Conservation (phyloP, 2,329 filamentous ascomycete species). For the Colletotrichum lini region DNA sequence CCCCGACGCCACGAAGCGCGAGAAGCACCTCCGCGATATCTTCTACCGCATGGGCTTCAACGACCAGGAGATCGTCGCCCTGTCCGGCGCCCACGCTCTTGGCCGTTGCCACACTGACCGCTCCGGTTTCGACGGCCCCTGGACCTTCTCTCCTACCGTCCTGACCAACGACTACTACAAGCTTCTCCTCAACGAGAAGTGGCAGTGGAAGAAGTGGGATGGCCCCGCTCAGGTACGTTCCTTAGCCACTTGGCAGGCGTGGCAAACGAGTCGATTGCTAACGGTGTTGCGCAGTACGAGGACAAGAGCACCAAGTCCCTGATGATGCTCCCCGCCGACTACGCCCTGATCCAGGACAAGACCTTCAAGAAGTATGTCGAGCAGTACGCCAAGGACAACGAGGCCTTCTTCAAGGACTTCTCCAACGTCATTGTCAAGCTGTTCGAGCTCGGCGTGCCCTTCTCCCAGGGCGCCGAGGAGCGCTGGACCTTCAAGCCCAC, state of each 20-base stretch:
- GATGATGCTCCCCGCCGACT: slow-evolving; percentile 98
- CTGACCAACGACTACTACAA: slow-evolving; percentile 97
- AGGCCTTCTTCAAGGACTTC: slow-evolving; percentile 95
- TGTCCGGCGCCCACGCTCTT: slow-evolving; percentile 87
- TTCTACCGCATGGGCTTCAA: slow-evolving; percentile 98
- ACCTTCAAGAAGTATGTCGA: slow-evolving; percentile 84
- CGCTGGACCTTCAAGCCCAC: slow-evolving; percentile 76
- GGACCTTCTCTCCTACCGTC: slow-evolving; percentile 92
- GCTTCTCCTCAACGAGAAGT: slow-evolving; percentile 91
- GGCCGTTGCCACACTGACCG: slow-evolving; percentile 93
- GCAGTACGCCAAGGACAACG: slow-evolving; percentile 92
- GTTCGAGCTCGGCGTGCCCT: slow-evolving; percentile 95
- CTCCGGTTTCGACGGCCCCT: slow-evolving; percentile 89
- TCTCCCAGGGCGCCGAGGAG: slow-evolving; percentile 74
- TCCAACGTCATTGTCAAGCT: slow-evolving; percentile 82
- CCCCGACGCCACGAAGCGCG: slow-evolving; percentile 83
- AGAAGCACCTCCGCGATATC: slow-evolving; percentile 88
- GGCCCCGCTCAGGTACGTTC: slow-evolving; percentile 79
- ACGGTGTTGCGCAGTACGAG: slow-evolving; percentile 72
- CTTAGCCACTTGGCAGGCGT: neutral
- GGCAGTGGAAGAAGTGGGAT: slow-evolving; percentile 91
- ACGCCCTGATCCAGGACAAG: slow-evolving; percentile 90
- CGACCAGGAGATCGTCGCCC: slow-evolving; percentile 95
- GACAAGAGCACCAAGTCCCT: slow-evolving; percentile 88
- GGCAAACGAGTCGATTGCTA: neutral